Evolutionary conservation across 208 protist species (phyloP).

Genomic region (Trypanosoma congolense): DNA sequence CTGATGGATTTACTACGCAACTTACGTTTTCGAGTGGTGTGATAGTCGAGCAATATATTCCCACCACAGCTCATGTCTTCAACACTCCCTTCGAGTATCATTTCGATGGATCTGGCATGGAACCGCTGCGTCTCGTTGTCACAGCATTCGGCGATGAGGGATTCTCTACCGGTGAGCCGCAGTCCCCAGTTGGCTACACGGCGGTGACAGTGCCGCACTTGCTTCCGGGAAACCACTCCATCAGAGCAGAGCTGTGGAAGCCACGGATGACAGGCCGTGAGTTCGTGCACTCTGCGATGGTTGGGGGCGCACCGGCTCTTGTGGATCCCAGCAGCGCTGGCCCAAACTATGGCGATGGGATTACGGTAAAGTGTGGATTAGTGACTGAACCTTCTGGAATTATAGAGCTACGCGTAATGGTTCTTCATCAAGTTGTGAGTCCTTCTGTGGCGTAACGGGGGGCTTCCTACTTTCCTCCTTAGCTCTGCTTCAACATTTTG

Average conservation of each 20-base stretch:
- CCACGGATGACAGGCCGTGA: conserved; percentile 53
- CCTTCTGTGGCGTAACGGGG: background rate
- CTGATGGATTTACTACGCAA: conserved; percentile 45
- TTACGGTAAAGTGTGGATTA: conserved; percentile 39
- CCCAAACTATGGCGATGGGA: conserved; percentile 16
- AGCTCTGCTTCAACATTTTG: conserved; percentile 7
- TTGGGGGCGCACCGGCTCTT: conserved; percentile 58
- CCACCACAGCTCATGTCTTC: conserved; percentile 55
- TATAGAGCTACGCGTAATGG: conserved; percentile 42
- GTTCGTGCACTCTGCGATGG: conserved; percentile 42
- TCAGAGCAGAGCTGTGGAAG: conserved; percentile 47
- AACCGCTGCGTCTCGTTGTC: conserved; percentile 47
- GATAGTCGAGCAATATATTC: conserved; percentile 37
- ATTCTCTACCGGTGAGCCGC: conserved; percentile 28
- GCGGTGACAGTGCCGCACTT: conserved; percentile 40
- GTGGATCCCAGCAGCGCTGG: conserved; percentile 43
- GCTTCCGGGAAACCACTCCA: conserved; percentile 36
- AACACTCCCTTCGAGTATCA: conserved; percentile 61
- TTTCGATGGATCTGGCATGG: conserved; percentile 24
- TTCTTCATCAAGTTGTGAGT: conserved; percentile 43
- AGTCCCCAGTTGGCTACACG: conserved; percentile 60
- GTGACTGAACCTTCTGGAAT: conserved; percentile 37
- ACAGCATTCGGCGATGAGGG: conserved; percentile 48
- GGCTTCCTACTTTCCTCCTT: too few relatives aligned
- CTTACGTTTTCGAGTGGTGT: conserved; percentile 40